Evolutionary conservation across 108 stramenopile genomes (phyloP).

Genomic region (Skeletonema tropicum): DNA sequence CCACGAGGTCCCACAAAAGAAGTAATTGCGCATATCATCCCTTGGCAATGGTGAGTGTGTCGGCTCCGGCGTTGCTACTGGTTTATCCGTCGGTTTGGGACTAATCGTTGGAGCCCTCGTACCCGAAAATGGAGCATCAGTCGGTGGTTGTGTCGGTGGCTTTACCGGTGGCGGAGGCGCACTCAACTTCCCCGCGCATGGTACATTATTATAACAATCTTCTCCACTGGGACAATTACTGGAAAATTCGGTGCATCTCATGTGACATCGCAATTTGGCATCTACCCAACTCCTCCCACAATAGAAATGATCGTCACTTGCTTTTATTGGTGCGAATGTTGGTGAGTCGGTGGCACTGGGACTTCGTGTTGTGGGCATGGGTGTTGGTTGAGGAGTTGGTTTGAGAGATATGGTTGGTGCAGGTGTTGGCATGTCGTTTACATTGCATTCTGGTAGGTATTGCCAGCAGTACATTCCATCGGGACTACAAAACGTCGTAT

Average conservation of each 20-base stretch:
- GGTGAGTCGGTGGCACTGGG: neutral
- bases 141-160: neutral
- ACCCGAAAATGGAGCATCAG: neutral
- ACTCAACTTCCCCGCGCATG: neutral
- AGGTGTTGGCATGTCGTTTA: conserved; percentile 15
- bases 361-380: conserved; percentile 5
- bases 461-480: conserved; percentile 12
- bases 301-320: neutral
- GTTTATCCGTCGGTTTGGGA: conserved; percentile 1
- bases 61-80: conserved; percentile 4
- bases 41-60: conserved; percentile 24
- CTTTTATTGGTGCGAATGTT: neutral
- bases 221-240: neutral
- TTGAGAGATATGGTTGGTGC: conserved; percentile 11
- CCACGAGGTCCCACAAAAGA: conserved; percentile 38
- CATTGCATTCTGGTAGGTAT: conserved; percentile 8
- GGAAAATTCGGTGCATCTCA: neutral
- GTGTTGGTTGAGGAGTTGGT: conserved; percentile 1
- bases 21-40: conserved; percentile 48
- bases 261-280: conserved; percentile 2
- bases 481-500: neutral
- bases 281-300: neutral
- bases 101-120: neutral
- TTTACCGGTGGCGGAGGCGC: neutral
- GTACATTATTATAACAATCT: conserved; percentile 1